Percentiles rank a stretch among this genome's conserved stretches.
phyloP scores from a whole-genome alignment of 208 protist genomes.

The Wallacemonas rigidus region DNA sequence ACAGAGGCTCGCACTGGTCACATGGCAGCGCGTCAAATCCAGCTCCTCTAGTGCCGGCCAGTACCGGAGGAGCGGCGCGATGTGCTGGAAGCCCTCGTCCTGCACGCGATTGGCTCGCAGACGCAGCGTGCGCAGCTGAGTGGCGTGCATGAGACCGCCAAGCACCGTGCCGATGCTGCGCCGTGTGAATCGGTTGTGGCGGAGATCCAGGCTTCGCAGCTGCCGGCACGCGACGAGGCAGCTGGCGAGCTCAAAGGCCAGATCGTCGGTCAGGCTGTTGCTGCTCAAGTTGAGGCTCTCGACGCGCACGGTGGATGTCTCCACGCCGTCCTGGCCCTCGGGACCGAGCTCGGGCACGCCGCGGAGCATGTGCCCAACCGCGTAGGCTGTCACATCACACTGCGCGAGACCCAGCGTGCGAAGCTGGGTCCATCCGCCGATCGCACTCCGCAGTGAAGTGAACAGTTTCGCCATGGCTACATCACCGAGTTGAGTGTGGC shows the following conservation, averaged over 20 bases:
- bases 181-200: slow-evolving; percentile 57
- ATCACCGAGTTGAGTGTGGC: slow-evolving; percentile 49
- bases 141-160: slow-evolving; percentile 34
- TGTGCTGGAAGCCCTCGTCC: slow-evolving; percentile 43
- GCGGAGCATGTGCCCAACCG: slow-evolving; percentile 26
- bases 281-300: slow-evolving; percentile 51
- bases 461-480: slow-evolving; percentile 35
- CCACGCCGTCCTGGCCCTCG: neutral
- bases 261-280: slow-evolving; percentile 45
- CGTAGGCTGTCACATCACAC: slow-evolving; percentile 47
- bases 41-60: slow-evolving; percentile 60
- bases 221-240: slow-evolving; percentile 44
- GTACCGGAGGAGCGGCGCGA: slow-evolving; percentile 35
- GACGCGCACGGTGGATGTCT: slow-evolving; percentile 19
- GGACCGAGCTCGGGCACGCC: slow-evolving; percentile 4
- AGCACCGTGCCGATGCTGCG: slow-evolving; percentile 29
- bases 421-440: slow-evolving; percentile 65
- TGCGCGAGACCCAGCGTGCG: slow-evolving; percentile 52
- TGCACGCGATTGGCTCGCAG: slow-evolving; percentile 63
- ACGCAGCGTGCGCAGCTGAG: slow-evolving; percentile 35
- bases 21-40: slow-evolving; percentile 72
- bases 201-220: slow-evolving; percentile 48
- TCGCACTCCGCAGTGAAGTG: slow-evolving; percentile 26
- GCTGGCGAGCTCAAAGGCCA: slow-evolving; percentile 46
- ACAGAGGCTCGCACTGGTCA: slow-evolving; percentile 41